Evolutionary conservation across 2,329 filamentous ascomycete genomes (phyloP).

Genomic region (Trichoderma guizhouense): DNA sequence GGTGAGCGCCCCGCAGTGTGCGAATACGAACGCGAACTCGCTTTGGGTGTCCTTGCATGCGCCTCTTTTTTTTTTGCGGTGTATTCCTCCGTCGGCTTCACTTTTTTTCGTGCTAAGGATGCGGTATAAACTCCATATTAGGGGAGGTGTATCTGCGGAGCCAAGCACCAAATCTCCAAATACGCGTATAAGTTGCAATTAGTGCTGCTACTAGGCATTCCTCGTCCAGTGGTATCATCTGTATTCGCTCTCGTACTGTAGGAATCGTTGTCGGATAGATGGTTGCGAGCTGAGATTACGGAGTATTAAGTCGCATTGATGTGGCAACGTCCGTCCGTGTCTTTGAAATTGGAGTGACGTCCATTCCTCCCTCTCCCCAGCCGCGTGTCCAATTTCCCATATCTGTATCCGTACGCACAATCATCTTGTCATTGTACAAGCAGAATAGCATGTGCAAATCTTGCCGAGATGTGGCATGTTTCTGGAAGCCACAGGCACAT

Average conservation of each 20-base stretch:
- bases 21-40: constrained; percentile 32
- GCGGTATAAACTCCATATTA: neutral
- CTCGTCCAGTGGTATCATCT: neutral
- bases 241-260: neutral
- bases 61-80: neutral
- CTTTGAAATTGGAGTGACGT: neutral
- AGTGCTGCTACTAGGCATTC: neutral
- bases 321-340: neutral
- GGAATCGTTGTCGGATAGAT: neutral
- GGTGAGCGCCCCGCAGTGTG: constrained; percentile 23
- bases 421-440: neutral
- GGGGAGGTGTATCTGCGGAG: neutral
- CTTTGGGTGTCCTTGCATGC: neutral
- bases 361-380: neutral
- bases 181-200: neutral
- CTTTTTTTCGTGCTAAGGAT: neutral
- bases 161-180: neutral
- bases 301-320: neutral
- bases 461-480: neutral
- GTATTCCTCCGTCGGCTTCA: neutral
- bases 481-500: neutral
- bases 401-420: neutral
- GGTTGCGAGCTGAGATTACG: neutral
- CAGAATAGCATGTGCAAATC: neutral
- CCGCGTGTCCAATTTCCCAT: neutral